Conservation (phyloP, 805 yeast species). For the Candida ficus region DNA sequence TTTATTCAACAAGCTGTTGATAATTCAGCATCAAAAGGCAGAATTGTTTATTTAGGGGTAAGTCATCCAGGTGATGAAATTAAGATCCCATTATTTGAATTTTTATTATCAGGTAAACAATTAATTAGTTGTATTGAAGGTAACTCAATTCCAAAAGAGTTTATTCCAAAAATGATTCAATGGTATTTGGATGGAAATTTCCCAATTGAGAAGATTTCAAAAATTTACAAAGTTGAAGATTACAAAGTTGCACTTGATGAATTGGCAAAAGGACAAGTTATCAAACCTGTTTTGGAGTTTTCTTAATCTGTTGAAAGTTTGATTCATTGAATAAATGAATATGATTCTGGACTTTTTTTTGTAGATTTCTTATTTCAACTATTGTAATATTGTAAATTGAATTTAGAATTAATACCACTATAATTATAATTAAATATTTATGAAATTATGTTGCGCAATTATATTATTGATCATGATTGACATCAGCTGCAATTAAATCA, state of each 20-base stretch:
- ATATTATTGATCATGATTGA: too few relatives aligned
- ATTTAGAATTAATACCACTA: too few relatives aligned
- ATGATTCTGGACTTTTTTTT: too few relatives aligned
- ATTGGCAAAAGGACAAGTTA: neutral
- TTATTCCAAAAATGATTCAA: neutral
- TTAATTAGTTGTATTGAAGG: conserved; percentile 1
- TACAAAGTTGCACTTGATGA: neutral
- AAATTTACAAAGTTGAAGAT: neutral
- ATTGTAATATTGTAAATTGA: too few relatives aligned
- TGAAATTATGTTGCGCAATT: too few relatives aligned
- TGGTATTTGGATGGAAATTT: neutral
- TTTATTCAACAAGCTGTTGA: conserved; percentile 4
- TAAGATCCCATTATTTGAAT: neutral
- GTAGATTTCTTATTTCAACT: too few relatives aligned
- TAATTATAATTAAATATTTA: too few relatives aligned
- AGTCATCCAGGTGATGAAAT: neutral
- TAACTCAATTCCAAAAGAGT: neutral
- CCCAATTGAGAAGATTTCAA: neutral
- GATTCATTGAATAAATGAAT: too few relatives aligned
- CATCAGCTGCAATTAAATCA: too few relatives aligned
- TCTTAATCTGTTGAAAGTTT: too few relatives aligned
- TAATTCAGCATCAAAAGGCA: conserved; percentile 1
- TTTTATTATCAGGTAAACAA: conserved; percentile 1
- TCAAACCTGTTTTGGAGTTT: too few relatives aligned
- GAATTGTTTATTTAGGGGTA: neutral